These are phyloP conservation scores for Fraxinus baroniana DNA, from an alignment of 305 asterid genomes.

Conservation along the genomic window DNA sequence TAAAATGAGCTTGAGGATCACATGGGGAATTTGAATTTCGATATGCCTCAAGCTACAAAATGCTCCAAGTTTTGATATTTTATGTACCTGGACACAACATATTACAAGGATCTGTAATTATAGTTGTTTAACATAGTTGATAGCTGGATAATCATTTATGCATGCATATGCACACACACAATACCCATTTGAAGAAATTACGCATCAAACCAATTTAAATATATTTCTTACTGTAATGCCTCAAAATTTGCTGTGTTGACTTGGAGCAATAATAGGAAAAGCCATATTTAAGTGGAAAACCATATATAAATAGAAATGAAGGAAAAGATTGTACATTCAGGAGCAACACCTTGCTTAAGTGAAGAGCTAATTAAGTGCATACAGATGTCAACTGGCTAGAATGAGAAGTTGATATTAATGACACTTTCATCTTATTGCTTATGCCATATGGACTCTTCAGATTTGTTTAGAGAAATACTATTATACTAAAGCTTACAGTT, in stretches of 20 bases:
- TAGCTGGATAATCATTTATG: background rate
- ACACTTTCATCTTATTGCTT: background rate
- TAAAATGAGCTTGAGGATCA: background rate
- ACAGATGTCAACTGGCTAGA: constrained; percentile 9
- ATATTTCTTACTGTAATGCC: background rate
- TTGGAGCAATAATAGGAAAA: background rate
- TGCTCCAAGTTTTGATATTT: background rate
- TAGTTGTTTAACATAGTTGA: constrained; percentile 1
- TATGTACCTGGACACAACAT: background rate
- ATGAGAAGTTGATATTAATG: background rate
- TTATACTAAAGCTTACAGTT: constrained; percentile 5
- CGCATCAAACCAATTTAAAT: background rate
- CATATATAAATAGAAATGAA: background rate
- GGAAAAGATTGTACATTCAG: background rate
- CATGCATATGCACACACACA: background rate
- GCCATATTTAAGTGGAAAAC: background rate
- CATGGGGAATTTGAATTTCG: background rate
- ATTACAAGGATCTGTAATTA: background rate
- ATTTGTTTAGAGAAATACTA: background rate
- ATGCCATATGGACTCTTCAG: background rate
- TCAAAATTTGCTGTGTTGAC: background rate
- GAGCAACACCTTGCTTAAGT: background rate
- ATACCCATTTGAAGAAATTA: background rate
- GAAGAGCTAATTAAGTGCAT: constrained; percentile 1
- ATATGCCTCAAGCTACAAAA: background rate